Percentiles rank a stretch among this genome's conserved stretches.
These are phyloP conservation scores for Backusella tarrabulga DNA, from an alignment of 192 early-diverging fungal genomes.

Conservation along the genomic window DNA sequence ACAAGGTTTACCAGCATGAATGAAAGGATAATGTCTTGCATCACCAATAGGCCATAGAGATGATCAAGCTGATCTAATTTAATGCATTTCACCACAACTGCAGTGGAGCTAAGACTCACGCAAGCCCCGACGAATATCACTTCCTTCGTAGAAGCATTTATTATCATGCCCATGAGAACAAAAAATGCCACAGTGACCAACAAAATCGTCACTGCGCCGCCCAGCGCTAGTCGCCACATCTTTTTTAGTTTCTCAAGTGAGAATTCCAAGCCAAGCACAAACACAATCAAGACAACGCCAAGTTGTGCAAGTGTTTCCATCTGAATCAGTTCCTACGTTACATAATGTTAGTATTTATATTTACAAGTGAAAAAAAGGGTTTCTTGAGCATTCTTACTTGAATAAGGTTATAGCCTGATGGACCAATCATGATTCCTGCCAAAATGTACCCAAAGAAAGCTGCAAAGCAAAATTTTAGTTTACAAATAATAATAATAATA, in stretches of 20 bases:
- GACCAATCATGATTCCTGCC: constrained; percentile 49
- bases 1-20: constrained; percentile 50
- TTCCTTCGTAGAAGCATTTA: constrained; percentile 40
- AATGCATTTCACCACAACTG: constrained; percentile 48
- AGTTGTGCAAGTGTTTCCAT: constrained; percentile 55
- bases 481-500: neutral
- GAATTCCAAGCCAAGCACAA: constrained; percentile 59
- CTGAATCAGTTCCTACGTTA: constrained; percentile 39
- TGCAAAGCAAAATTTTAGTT: constrained; percentile 23
- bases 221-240: constrained; percentile 47
- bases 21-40: constrained; percentile 55
- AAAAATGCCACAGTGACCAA: constrained; percentile 39
- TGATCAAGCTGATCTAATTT: constrained; percentile 45
- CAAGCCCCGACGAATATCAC: constrained; percentile 49
- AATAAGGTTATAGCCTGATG: constrained; percentile 46
- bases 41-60: constrained; percentile 53
- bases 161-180: constrained; percentile 32
- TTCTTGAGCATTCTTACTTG: constrained; percentile 26
- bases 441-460: constrained; percentile 61
- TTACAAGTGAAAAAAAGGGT: neutral
- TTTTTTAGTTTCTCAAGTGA: constrained; percentile 49
- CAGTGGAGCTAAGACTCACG: constrained; percentile 51
- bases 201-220: constrained; percentile 46
- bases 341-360: neutral
- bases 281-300: constrained; percentile 57